Conservation (phyloP, 345 rosid species). For the Gossypium turneri region DNA sequence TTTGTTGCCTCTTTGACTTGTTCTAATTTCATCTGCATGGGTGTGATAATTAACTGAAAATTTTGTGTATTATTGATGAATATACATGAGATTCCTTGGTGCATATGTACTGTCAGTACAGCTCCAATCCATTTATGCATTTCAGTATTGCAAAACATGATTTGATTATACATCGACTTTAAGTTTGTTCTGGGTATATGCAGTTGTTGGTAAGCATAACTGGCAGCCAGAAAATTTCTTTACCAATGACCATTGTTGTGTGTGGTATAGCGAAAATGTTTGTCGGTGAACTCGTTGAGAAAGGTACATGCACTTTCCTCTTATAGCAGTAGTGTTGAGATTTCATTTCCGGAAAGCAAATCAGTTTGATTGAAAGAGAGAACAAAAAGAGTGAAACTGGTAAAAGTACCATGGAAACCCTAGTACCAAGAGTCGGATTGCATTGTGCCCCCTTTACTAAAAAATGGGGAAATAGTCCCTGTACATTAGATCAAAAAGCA, state of each 20-base stretch:
- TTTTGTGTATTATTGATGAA: neutral
- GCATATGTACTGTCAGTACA: neutral
- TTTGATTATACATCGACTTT: neutral
- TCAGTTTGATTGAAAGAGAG: neutral
- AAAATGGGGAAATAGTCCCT: too few species aligned
- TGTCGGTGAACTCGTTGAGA: constrained; percentile 98
- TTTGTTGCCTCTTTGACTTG: neutral
- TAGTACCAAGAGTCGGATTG: too few species aligned
- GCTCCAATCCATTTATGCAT: neutral
- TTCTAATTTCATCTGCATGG: neutral
- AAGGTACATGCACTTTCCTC: constrained; percentile 40
- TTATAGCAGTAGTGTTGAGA: neutral
- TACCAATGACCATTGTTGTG: constrained; percentile 79
- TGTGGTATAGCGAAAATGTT: constrained; percentile 98
- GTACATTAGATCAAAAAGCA: too few species aligned
- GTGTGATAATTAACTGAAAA: neutral
- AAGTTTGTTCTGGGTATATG: constrained; percentile 19
- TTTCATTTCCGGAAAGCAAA: neutral
- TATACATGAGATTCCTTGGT: neutral
- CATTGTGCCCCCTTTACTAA: too few species aligned
- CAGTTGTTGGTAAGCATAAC: constrained; percentile 75
- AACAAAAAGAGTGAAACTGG: neutral
- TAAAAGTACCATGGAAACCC: too few species aligned
- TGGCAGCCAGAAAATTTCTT: constrained; percentile 72
- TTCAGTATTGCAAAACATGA: neutral